Evolutionary conservation across 2,329 filamentous ascomycete species (phyloP).

Genomic region (Aureobasidium sp.): DNA sequence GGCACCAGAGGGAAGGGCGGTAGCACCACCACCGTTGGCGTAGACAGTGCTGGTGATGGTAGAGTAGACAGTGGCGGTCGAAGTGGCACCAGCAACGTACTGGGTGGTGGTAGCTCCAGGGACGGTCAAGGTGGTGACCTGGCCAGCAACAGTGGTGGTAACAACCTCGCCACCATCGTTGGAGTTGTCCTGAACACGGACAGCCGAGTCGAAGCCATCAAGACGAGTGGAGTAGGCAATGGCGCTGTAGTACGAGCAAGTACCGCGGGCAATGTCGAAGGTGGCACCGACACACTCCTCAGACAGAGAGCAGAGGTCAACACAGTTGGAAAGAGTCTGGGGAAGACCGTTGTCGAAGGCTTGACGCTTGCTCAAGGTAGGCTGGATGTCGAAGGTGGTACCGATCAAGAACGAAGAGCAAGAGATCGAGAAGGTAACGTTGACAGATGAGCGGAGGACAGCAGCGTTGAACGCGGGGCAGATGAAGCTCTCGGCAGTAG

Average conservation of each 20-base stretch:
- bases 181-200: background rate
- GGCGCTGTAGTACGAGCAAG: background rate
- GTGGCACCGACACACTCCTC: background rate
- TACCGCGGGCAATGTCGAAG: background rate
- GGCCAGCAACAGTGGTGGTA: slow-evolving; percentile 15
- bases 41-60: background rate
- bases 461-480: background rate
- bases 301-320: background rate
- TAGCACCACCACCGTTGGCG: background rate
- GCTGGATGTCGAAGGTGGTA: background rate
- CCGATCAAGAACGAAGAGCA: background rate
- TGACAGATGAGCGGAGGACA: background rate
- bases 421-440: background rate
- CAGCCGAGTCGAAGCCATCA: background rate
- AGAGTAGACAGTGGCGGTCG: background rate
- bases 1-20: background rate
- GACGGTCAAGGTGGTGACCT: background rate
- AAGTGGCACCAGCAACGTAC: background rate
- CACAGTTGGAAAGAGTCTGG: slow-evolving; percentile 1
- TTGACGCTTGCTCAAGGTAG: background rate
- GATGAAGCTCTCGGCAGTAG: background rate
- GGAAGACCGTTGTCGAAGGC: background rate
- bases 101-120: slow-evolving; percentile 14
- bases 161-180: background rate
- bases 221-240: background rate